Percentiles rank a stretch among this genome's conserved stretches.
Conservation (phyloP, 352 stramenopile species). For the Globisporangium irregulare region DNA sequence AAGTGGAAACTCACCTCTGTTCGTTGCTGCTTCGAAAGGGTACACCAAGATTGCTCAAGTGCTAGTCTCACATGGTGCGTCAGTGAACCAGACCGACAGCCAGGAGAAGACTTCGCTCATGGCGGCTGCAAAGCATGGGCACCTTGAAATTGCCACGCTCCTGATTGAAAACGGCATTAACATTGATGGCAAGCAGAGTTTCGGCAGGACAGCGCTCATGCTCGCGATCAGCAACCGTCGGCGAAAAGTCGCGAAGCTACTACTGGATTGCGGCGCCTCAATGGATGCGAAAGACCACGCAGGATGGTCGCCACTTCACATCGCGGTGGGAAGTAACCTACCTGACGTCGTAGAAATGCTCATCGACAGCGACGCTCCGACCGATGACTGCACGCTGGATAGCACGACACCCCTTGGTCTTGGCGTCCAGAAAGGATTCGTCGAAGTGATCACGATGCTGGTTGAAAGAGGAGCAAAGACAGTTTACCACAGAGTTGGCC, state of each 20-base stretch:
- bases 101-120: conserved; percentile 4
- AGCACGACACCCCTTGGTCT: conserved; percentile 5
- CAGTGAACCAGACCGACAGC: background rate
- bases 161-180: background rate
- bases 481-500: background rate
- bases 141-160: background rate
- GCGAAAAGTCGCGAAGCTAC: background rate
- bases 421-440: conserved; percentile 8
- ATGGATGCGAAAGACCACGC: background rate
- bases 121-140: conserved; percentile 1
- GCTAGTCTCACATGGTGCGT: background rate
- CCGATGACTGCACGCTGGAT: background rate
- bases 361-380: background rate
- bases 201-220: conserved; percentile 8
- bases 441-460: background rate
- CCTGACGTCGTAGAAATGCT: background rate
- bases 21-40: background rate
- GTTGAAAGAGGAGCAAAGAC: background rate
- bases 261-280: background rate
- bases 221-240: conserved; percentile 2
- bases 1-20: background rate
- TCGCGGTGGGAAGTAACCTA: background rate
- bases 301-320: conserved; percentile 7
- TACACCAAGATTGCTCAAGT: background rate
- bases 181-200: background rate